Evolutionary conservation across 2,329 filamentous ascomycete species (phyloP), one percentile per base, ranked within the genome.

Genomic region (Cercospora citrullina): DNA sequence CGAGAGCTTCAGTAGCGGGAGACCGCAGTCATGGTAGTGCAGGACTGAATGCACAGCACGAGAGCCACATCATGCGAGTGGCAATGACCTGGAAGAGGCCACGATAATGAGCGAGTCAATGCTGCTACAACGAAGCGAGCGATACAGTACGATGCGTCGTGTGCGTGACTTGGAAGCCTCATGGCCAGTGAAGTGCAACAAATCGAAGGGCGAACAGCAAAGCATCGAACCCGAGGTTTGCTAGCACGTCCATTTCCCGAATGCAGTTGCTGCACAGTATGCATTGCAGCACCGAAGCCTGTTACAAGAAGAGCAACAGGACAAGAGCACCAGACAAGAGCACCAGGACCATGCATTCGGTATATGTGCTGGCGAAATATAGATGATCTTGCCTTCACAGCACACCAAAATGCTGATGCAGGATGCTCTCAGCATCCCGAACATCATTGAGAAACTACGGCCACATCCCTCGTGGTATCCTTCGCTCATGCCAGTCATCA

Each of bases 391-490:
- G 23, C 4, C 23, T 28, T 53, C 23, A 28, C 48, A 53, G 12
- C 48, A 18, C 23, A 28, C 14, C 48, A n/a, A 23, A 16, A 53
- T 28, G 1, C 3, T 16, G 12, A 26, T 53, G 21, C 48, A 7
- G 16, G 21, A 16, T 53, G 21, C 21, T 53, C 48, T 14, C 5
- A 53, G 23, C 6, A 53, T 53, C 10, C 4, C 12, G 12, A 26
- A 26, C 10, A 51, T 53, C 48, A 28, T 28, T 28, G 48, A 23
- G 30, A 5, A 12, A 28, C 14, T 64, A 76, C 23, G 75, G 74
- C 75, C 74, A 75, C 73, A 75, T 75, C 0, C 73, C 74, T 30
- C 74, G 65, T 10, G 73, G 73, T 33, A 76, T 74, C 63, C 71
- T 67, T 57, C 51, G 36, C 67, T 75, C 74, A 66, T 72, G 70